Evolutionary conservation across 2,329 filamentous ascomycete genomes (phyloP), one percentile per base, ranked within the genome.

Genomic region (Penicillium sp.): DNA sequence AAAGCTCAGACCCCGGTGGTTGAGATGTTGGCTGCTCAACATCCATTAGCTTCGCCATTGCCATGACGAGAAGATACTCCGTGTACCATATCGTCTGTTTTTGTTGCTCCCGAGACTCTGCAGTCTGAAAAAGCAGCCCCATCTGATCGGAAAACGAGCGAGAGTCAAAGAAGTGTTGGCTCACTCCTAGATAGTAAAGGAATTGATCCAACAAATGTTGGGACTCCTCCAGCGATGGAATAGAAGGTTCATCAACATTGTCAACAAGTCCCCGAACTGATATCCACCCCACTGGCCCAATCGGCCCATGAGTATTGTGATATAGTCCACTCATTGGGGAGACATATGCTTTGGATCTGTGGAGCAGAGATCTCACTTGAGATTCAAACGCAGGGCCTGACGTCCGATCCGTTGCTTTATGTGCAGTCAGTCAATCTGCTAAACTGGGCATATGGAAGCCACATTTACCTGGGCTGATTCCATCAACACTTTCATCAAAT

Each of bases 11-110:
- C 0, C 63, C 63, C 3, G 63, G 63, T 3, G 57, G 56, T 22
- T 61, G 58, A 11, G 48, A 51, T 8, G 58, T 55, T n/a, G 63
- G 63, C 33, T 58, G n/a, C 41, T 61, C 53, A 5, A 62, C 60
- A 45, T 66, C 63, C 54, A 66, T 66, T 3, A 66, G 58, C 27
- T 63, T 65, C 19, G 61, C 63, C 63, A 66, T 66, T 10, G 63
- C 64, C 64, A 66, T 66, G 19, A 66, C 64, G 8, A 66, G 55
- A 8, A 66, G 56, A 48, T 66, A 66, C 50, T 66, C 59, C 3
- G 61, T 60, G 26, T 59, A 66, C 63, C 63, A 66, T 8, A 48
- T 52, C 1, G 57, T 58, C n/a, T 16, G 27, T 45, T 56, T 60
- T 21, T 64, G 59, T 5, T 49, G 21, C 26, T 63, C 48, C 14